These are phyloP conservation scores for Trichoderma sp. DNA, from an alignment of 2,329 filamentous ascomycete genomes.

Conservation along the genomic window DNA sequence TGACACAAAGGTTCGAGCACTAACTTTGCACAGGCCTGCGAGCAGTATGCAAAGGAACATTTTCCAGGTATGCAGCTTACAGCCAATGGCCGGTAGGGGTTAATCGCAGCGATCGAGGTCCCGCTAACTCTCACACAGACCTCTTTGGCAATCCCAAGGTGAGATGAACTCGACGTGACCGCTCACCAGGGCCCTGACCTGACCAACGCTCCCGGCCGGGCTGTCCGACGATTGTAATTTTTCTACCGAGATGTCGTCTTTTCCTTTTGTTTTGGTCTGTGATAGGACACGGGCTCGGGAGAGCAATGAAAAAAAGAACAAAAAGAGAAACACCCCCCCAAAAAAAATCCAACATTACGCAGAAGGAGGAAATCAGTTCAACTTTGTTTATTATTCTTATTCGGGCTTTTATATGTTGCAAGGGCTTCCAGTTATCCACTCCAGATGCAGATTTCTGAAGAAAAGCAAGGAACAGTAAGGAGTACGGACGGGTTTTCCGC, in stretches of 20 bases:
- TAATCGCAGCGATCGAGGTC: conserved; percentile 29
- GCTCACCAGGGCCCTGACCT: conserved; percentile 1
- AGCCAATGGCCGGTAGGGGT: conserved; percentile 34
- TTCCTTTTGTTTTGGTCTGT: background rate
- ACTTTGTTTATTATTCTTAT: conserved; percentile 17
- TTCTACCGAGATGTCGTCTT: conserved; percentile 1
- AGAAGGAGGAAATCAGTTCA: conserved; percentile 12
- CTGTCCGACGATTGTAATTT: conserved; percentile 17
- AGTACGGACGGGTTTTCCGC: conserved; percentile 25
- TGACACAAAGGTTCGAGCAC: background rate
- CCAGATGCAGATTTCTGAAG: conserved; percentile 22
- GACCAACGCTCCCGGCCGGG: conserved; percentile 15
- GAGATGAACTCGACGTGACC: conserved; percentile 38
- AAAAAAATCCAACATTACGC: background rate
- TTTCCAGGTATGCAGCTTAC: conserved; percentile 60
- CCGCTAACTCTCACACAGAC: conserved; percentile 43
- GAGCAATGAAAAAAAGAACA: background rate
- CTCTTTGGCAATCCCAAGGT: conserved; percentile 46
- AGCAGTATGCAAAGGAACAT: conserved; percentile 94
- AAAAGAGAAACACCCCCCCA: background rate
- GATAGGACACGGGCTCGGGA: conserved; percentile 1
- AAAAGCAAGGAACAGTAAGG: conserved; percentile 28
- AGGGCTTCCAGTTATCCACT: conserved; percentile 28
- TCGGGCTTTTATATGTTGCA: conserved; percentile 12
- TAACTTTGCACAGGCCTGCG: conserved; percentile 47